These are phyloP conservation scores for Monosporozyma aquatica DNA, from an alignment of 805 yeast species.

Conservation along the genomic window DNA sequence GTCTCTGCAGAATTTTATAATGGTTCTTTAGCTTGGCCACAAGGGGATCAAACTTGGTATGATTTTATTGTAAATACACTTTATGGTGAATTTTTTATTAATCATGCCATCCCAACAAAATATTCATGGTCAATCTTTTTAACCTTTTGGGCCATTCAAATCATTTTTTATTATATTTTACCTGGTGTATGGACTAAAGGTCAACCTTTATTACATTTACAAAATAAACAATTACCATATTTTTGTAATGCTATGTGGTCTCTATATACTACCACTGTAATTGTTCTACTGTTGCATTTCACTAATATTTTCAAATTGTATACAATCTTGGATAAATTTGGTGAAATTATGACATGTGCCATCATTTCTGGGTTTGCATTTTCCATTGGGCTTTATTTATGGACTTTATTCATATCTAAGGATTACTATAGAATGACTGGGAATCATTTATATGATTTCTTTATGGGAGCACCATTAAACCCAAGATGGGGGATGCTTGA, in stretches of 20 bases:
- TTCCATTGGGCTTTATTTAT: slow-evolving; percentile 60
- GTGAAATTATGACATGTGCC: slow-evolving; percentile 88
- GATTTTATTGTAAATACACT: slow-evolving; percentile 38
- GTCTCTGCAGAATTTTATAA: slow-evolving; percentile 71
- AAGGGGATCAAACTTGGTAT: slow-evolving; percentile 39
- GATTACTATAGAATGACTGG: slow-evolving; percentile 92
- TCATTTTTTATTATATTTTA: slow-evolving; percentile 62
- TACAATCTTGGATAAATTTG: slow-evolving; percentile 71
- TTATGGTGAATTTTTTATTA: slow-evolving; percentile 35
- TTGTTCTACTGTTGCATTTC: slow-evolving; percentile 57
- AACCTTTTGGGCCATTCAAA: slow-evolving; percentile 60
- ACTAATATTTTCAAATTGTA: slow-evolving; percentile 67
- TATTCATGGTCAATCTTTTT: slow-evolving; percentile 65
- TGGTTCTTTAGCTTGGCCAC: slow-evolving; percentile 69
- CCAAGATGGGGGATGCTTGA: slow-evolving; percentile 92
- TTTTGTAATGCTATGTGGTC: slow-evolving; percentile 88
- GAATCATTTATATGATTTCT: slow-evolving; percentile 78
- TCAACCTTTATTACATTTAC: slow-evolving; percentile 76
- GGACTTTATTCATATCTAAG: slow-evolving; percentile 53
- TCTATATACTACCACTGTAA: slow-evolving; percentile 56
- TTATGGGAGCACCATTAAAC: slow-evolving; percentile 96
- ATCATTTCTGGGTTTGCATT: slow-evolving; percentile 67
- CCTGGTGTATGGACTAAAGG: slow-evolving; percentile 97
- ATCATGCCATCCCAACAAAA: slow-evolving; percentile 49
- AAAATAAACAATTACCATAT: slow-evolving; percentile 77